Base-by-base conservation (phyloP, 306 rosid species). In the Vigna unguiculata region DNA sequence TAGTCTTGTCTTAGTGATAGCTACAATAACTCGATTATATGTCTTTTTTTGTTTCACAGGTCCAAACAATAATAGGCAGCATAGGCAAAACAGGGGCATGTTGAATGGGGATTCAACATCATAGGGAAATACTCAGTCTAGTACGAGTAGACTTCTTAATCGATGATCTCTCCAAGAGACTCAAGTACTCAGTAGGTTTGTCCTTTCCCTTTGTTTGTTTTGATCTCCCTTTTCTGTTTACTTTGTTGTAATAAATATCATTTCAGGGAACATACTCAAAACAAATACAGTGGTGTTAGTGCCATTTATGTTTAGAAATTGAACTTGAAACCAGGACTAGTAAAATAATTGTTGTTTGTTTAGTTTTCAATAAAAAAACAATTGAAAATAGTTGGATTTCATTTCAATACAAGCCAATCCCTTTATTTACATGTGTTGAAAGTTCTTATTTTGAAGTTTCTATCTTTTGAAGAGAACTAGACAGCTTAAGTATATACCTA, bases 1-100 rank as follows among this genome's bases (percentile, higher is more conserved):
- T 61, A 71, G 67, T 22, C 59, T 28, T 55, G 21, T 57, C 70
- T 58, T 59, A 15, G 32, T 28, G 43, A 76, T 16, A 52, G 36
- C 54, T 72, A 17, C 65, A 55, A 32, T 22, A 11, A 57, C 40
- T 34, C 20, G 63, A 48, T 45, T 49, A 34, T 54, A 40, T 34
- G 71, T 25, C 69, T 75, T 73, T 60, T 60, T n/a, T n/a, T n/a
- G n/a, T 20, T 79, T 70, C 79, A 15, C 91, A 90, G 96, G 83
- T 77, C 72, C 96, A 34, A 90, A 75, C 83, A 71, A 73, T 83
- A 83, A 85, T 47, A 87, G 96, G 83, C 96, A 79, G 77, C 84
- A 80, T 55, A 85, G 90, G 88, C 92, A 86, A 74, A 91, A 79
- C 82, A 82, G 93, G 82, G 90, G 92, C n/a, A 88, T 92, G 86